Percentiles rank a stretch among this genome's conserved stretches.
Evolutionary conservation across 768 basidiomycete genomes (phyloP).

Genomic region (Stropharia rugosoannulata): DNA sequence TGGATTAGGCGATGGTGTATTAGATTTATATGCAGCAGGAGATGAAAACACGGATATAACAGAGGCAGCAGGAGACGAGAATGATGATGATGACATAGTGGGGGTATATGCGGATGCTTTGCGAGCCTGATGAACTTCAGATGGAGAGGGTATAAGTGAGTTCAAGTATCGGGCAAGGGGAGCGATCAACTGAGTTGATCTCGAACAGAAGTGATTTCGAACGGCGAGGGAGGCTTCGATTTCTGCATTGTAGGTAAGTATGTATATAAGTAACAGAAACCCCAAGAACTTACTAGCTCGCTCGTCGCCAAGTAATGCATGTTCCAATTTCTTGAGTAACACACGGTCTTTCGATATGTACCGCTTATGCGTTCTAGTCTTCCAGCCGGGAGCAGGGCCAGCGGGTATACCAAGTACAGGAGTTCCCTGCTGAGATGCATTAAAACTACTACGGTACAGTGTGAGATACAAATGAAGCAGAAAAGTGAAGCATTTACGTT

Average conservation of each 20-base stretch:
- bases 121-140: conserved; percentile 42
- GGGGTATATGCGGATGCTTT: conserved; percentile 11
- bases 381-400: conserved; percentile 73
- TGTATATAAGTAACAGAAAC: conserved; percentile 1
- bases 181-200: conserved; percentile 83
- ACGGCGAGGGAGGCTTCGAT: conserved; percentile 63
- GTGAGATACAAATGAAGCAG: neutral
- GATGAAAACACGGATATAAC: conserved; percentile 4
- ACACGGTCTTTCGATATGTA: conserved; percentile 82
- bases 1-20: neutral
- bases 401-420: conserved; percentile 29
- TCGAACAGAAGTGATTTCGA: conserved; percentile 78
- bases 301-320: conserved; percentile 48
- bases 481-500: conserved; percentile 34
- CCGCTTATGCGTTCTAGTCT: conserved; percentile 74
- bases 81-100: conserved; percentile 1
- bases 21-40: conserved; percentile 3
- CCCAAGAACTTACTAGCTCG: conserved; percentile 46
- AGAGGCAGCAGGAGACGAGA: conserved; percentile 4
- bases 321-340: conserved; percentile 72
- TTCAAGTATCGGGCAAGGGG: conserved; percentile 92
- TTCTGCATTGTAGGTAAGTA: conserved; percentile 33
- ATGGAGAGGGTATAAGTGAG: conserved; percentile 75
- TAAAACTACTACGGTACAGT: neutral
- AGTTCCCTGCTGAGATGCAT: conserved; percentile 20